Conservation (phyloP, 2,329 filamentous ascomycete species). For the Aspergillus felis region DNA sequence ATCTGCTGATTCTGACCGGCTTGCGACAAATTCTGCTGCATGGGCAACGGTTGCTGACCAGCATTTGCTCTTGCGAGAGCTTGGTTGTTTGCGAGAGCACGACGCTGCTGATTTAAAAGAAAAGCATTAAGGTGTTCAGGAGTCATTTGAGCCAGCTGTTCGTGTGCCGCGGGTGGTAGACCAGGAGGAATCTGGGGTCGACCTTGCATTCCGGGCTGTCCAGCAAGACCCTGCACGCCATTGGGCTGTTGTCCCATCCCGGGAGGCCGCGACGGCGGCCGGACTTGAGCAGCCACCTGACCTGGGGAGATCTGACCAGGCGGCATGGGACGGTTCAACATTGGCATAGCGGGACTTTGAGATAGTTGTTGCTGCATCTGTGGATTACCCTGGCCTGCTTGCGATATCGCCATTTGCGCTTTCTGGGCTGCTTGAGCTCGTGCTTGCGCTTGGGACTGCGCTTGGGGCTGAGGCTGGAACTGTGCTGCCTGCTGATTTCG, state of each 20-base stretch:
- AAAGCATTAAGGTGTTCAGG: constrained; percentile 32
- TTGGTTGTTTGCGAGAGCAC: constrained; percentile 27
- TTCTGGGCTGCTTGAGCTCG: constrained; percentile 43
- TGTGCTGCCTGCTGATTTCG: constrained; percentile 34
- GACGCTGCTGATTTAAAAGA: constrained; percentile 33
- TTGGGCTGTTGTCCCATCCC: constrained; percentile 30
- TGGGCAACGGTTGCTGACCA: constrained; percentile 25
- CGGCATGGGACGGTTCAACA: constrained; percentile 42
- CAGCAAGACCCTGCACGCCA: constrained; percentile 21
- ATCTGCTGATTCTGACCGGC: constrained; percentile 29
- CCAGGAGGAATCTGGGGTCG: constrained; percentile 32
- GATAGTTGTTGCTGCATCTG: constrained; percentile 37
- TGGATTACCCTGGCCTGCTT: constrained; percentile 42
- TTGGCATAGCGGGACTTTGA: constrained; percentile 38
- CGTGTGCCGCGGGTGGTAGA: constrained; percentile 33
- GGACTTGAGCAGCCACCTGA: constrained; percentile 30
- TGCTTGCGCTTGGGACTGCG: constrained; percentile 37
- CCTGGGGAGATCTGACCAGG: constrained; percentile 37
- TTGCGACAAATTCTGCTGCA: constrained; percentile 30
- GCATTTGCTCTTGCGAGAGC: constrained; percentile 29
- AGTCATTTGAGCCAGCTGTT: constrained; percentile 33
- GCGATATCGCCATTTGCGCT: constrained; percentile 44
- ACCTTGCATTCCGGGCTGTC: constrained; percentile 29
- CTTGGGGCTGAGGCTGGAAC: constrained; percentile 35
- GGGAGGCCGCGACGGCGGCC: constrained; percentile 31